phyloP scores from a whole-genome alignment of 306 rosid genomes.

The Potentilla sterilis region DNA sequence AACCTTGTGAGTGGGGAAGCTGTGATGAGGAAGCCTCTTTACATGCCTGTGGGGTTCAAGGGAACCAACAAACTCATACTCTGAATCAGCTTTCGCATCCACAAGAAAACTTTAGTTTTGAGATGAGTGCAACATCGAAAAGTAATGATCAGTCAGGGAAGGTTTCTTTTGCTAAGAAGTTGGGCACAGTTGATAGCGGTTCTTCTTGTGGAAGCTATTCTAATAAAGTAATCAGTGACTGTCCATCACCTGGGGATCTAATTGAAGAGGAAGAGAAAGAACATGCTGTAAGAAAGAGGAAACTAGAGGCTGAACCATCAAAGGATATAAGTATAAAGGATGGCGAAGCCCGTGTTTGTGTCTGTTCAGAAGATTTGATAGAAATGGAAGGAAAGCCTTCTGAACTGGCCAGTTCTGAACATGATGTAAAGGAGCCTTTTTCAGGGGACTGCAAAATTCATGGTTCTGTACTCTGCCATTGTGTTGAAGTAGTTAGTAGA shows the following conservation, averaged over 20 bases:
- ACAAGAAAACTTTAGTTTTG: conserved; percentile 19
- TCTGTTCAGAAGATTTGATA: conserved; percentile 25
- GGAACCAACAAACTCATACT: conserved; percentile 36
- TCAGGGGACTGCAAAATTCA: conserved; percentile 13
- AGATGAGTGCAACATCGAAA: conserved; percentile 23
- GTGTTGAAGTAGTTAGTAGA: conserved; percentile 41
- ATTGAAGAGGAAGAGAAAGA: conserved; percentile 54
- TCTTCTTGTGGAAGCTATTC: conserved; percentile 16
- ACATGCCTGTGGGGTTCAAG: background rate
- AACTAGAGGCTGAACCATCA: conserved; percentile 29
- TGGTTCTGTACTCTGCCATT: conserved; percentile 22
- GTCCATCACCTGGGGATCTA: conserved; percentile 27
- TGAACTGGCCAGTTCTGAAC: conserved; percentile 26
- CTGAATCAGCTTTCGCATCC: conserved; percentile 21
- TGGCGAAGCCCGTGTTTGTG: conserved; percentile 17
- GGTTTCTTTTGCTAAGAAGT: conserved; percentile 17
- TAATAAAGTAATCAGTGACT: conserved; percentile 15
- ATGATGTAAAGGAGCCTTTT: conserved; percentile 15
- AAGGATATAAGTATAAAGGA: conserved; percentile 29
- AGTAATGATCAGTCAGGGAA: conserved; percentile 18
- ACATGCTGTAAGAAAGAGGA: conserved; percentile 41
- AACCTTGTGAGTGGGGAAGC: conserved; percentile 33
- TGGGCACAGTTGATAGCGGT: conserved; percentile 6
- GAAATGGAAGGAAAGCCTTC: conserved; percentile 27
- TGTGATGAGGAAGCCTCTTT: conserved; percentile 31